phyloP scores from a whole-genome alignment of 2,329 filamentous ascomycete species.

The Alternaria dauci region DNA sequence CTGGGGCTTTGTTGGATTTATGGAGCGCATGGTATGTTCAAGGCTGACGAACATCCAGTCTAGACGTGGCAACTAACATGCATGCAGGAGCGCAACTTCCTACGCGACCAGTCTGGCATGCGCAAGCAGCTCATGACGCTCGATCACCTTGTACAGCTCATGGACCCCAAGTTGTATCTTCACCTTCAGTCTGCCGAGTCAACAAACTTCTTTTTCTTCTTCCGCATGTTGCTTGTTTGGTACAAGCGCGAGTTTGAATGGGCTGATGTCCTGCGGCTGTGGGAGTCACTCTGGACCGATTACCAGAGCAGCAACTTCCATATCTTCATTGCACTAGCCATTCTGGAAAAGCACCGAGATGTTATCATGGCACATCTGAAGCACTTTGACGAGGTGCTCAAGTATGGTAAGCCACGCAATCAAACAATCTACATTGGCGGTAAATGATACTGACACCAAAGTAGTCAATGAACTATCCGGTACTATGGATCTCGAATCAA shows the following conservation, averaged over 20 bases:
- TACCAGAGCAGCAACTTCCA: slow-evolving; percentile 89
- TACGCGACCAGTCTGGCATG: slow-evolving; percentile 97
- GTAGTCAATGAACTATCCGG: slow-evolving; percentile 92
- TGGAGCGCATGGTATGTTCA: slow-evolving; percentile 81
- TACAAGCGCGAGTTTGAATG: slow-evolving; percentile 97
- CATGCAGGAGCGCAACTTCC: slow-evolving; percentile 82
- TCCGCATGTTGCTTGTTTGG: slow-evolving; percentile 98
- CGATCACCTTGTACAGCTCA: slow-evolving; percentile 93
- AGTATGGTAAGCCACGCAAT: slow-evolving; percentile 74
- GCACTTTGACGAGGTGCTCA: slow-evolving; percentile 96
- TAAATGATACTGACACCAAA: slow-evolving; percentile 14
- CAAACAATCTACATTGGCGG: not conserved
- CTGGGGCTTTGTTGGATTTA: slow-evolving; percentile 95
- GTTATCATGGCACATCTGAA: slow-evolving; percentile 94
- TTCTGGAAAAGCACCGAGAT: slow-evolving; percentile 93
- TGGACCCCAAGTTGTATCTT: slow-evolving; percentile 92
- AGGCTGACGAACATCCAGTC: too few species aligned
- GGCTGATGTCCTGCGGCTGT: slow-evolving; percentile 83
- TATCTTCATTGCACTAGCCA: slow-evolving; percentile 90
- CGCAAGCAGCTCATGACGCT: slow-evolving; percentile 87
- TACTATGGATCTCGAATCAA: slow-evolving; percentile 88
- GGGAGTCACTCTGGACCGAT: slow-evolving; percentile 96
- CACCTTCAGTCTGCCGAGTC: slow-evolving; percentile 90
- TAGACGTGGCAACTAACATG: slow-evolving; percentile 12
- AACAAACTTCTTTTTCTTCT: slow-evolving; percentile 99